Evolutionary conservation across 1,284 basidiomycete species (phyloP).

Genomic region (Fomes fomentarius): DNA sequence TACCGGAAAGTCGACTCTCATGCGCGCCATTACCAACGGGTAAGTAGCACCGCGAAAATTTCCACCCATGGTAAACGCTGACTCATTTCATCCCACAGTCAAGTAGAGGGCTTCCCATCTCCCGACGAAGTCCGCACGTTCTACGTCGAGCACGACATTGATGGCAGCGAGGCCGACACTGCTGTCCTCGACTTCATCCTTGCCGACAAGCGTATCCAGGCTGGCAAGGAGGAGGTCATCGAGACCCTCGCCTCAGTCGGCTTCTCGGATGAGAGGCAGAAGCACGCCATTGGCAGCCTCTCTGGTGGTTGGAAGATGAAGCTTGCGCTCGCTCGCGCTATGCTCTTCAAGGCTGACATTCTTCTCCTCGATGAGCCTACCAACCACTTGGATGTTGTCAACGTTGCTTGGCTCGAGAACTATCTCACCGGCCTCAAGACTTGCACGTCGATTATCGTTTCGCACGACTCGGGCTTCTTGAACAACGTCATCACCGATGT

Average conservation of each 20-base stretch:
- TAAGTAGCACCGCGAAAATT: constrained; percentile 20
- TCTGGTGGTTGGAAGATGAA: constrained; percentile 99
- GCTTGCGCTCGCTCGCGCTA: constrained; percentile 96
- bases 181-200: constrained; percentile 91
- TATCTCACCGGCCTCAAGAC: constrained; percentile 89
- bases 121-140: constrained; percentile 96
- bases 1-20: constrained; percentile 98
- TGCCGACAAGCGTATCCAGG: constrained; percentile 84
- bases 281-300: constrained; percentile 84
- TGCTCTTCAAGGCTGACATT: constrained; percentile 99
- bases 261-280: constrained; percentile 88
- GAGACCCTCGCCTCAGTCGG: constrained; percentile 89
- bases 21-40: constrained; percentile 93
- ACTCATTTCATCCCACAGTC: constrained; percentile 43
- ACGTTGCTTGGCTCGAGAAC: constrained; percentile 95
- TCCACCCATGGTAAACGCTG: constrained; percentile 2
- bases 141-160: constrained; percentile 99
- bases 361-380: constrained; percentile 97
- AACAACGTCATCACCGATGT: constrained; percentile 99
- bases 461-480: constrained; percentile 98
- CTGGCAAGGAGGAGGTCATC: constrained; percentile 70
- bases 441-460: constrained; percentile 98
- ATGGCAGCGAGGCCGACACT: constrained; percentile 92
- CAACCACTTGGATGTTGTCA: constrained; percentile 97
- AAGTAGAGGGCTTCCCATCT: constrained; percentile 98